These are phyloP conservation scores for Aspergillus bridgeri DNA, from an alignment of 495 filamentous ascomycete species.

Conservation along the genomic window DNA sequence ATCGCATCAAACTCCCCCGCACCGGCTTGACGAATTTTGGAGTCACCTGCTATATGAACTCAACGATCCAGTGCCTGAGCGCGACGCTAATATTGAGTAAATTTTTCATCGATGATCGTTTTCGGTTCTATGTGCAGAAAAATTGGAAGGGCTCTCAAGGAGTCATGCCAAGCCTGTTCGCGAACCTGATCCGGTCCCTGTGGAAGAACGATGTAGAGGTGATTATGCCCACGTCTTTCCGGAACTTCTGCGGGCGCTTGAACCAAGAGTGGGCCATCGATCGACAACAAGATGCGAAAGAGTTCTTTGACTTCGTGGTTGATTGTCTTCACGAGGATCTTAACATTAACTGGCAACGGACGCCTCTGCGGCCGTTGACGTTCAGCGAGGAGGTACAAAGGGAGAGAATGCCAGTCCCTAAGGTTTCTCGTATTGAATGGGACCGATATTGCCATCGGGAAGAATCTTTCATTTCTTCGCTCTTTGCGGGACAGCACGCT, in stretches of 20 bases:
- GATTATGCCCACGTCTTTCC: constrained; percentile 50
- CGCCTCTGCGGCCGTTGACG: constrained; percentile 56
- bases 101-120: constrained; percentile 61
- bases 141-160: constrained; percentile 73
- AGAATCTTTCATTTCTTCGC: constrained; percentile 60
- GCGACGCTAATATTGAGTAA: constrained; percentile 68
- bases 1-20: constrained; percentile 51
- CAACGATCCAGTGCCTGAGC: constrained; percentile 77
- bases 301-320: constrained; percentile 71
- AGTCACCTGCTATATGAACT: constrained; percentile 89
- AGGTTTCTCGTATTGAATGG: constrained; percentile 66
- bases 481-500: constrained; percentile 70
- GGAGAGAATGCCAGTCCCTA: constrained; percentile 57
- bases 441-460: constrained; percentile 65
- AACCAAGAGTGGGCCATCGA: constrained; percentile 58
- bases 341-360: constrained; percentile 61
- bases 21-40: constrained; percentile 81
- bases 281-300: constrained; percentile 74
- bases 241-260: constrained; percentile 55
- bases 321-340: constrained; percentile 73
- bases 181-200: constrained; percentile 69
- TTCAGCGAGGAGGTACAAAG: constrained; percentile 59
- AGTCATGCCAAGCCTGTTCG: constrained; percentile 70
- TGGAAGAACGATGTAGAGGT: constrained; percentile 68
- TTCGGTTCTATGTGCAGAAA: constrained; percentile 54